Evolutionary conservation across 31 red algal genomes (phyloP).

Genomic region (Porphyra umbilicalis): DNA sequence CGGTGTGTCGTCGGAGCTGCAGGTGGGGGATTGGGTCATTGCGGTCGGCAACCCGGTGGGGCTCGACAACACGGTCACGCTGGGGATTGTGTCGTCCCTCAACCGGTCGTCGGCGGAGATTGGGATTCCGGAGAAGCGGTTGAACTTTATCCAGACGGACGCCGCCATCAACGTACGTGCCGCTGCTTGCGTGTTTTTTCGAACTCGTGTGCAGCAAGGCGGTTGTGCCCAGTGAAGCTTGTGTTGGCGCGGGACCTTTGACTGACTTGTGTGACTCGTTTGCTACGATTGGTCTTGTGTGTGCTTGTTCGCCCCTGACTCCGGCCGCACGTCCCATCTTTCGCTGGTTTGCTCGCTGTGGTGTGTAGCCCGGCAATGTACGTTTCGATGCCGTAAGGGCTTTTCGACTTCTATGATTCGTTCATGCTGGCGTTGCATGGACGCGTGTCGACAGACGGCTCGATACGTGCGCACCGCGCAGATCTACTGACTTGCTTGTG

Average conservation of each 20-base stretch:
- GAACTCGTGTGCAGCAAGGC: background rate
- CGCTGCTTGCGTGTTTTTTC: background rate
- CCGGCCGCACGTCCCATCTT: no score
- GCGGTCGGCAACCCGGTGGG: constrained; percentile 96
- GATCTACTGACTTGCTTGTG: background rate
- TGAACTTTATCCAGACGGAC: constrained; percentile 94
- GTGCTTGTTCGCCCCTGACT: background rate
- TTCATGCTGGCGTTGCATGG: background rate
- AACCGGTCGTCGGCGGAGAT: constrained; percentile 85
- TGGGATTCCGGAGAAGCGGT: constrained; percentile 91
- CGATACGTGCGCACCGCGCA: background rate
- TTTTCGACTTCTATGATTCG: background rate
- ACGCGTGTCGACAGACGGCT: background rate
- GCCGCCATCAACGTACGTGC: constrained; percentile 66
- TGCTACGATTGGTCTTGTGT: background rate
- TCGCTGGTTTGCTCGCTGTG: background rate
- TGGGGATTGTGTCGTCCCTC: constrained; percentile 85
- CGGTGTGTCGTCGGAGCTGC: constrained; percentile 61
- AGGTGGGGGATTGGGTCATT: constrained; percentile 99
- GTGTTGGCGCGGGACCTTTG: background rate
- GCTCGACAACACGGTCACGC: constrained; percentile 94
- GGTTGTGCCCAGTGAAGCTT: no score
- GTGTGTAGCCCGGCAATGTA: background rate
- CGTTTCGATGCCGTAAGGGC: background rate
- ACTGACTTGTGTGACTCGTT: background rate